Percentiles rank a stretch among this genome's conserved stretches.
Evolutionary conservation across 2,329 filamentous ascomycete genomes (phyloP).

Genomic region (Pyricularia pennisetigena): DNA sequence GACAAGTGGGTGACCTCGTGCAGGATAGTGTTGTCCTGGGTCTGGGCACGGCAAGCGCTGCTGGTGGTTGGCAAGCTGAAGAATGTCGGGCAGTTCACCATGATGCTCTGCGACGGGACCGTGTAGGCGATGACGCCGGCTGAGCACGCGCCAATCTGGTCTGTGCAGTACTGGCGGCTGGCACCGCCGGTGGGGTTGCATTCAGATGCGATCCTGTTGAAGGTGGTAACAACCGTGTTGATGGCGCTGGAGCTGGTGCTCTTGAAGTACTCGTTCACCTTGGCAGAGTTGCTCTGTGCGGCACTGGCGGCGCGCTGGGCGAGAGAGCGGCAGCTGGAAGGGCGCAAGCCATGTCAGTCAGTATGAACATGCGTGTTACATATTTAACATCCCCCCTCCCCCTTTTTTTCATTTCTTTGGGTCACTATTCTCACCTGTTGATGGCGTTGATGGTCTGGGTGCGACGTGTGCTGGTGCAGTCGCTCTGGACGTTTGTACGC

Average conservation of each 20-base stretch:
- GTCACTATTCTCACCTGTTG: constrained; percentile 15
- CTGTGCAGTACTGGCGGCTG: constrained; percentile 49
- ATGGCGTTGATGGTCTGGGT: constrained; percentile 39
- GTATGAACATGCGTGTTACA: neutral
- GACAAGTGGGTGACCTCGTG: constrained; percentile 56
- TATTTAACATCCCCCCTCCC: neutral
- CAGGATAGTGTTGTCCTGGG: constrained; percentile 53
- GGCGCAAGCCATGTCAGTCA: neutral
- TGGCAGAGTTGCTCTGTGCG: constrained; percentile 37
- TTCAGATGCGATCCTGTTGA: constrained; percentile 40
- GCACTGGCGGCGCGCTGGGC: constrained; percentile 42
- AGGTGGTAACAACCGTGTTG: constrained; percentile 40
- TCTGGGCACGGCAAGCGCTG: constrained; percentile 49
- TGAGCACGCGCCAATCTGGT: constrained; percentile 42
- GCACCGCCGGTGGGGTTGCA: constrained; percentile 38
- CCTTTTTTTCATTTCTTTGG: neutral
- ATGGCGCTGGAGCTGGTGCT: constrained; percentile 34
- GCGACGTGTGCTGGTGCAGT: constrained; percentile 40
- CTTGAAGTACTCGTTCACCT: constrained; percentile 56
- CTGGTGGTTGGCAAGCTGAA: constrained; percentile 44
- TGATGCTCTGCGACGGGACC: constrained; percentile 38
- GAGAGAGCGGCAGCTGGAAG: constrained; percentile 35
- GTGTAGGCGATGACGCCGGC: constrained; percentile 51
- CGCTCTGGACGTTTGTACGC: constrained; percentile 40
- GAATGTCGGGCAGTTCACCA: constrained; percentile 53